A percentile compares a stretch with the other conserved stretches of the same genome.
These are phyloP conservation scores for Hypoxylon sp. DNA, from an alignment of 2,329 filamentous ascomycete species.

Conservation along the genomic window DNA sequence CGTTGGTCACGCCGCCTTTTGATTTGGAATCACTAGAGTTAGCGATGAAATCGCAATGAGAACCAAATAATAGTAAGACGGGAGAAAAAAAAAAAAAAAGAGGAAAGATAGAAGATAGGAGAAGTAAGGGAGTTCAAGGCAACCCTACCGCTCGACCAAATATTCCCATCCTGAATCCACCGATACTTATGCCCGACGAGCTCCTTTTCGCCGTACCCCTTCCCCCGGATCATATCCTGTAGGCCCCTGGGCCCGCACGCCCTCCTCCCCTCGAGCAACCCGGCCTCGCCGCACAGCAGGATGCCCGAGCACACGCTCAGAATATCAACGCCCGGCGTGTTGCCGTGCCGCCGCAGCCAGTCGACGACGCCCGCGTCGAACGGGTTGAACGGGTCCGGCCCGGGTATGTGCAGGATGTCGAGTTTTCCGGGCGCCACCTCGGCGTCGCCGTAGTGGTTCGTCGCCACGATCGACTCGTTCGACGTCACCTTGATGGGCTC, in stretches of 20 bases:
- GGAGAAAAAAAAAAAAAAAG: neutral
- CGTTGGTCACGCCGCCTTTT: slow-evolving; percentile 66
- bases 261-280: slow-evolving; percentile 59
- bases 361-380: slow-evolving; percentile 53
- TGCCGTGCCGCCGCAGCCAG: slow-evolving; percentile 59
- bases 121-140: too few species aligned
- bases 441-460: slow-evolving; percentile 58
- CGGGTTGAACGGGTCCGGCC: slow-evolving; percentile 56
- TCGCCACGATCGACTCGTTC: slow-evolving; percentile 53
- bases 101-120: slow-evolving; percentile 9
- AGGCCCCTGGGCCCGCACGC: slow-evolving; percentile 61
- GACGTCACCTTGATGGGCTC: slow-evolving; percentile 58
- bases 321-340: slow-evolving; percentile 57
- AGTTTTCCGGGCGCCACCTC: slow-evolving; percentile 63
- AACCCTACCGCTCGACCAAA: slow-evolving; percentile 65
- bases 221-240: slow-evolving; percentile 54
- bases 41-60: neutral
- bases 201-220: slow-evolving; percentile 54
- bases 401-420: slow-evolving; percentile 64
- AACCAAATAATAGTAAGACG: neutral
- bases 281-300: slow-evolving; percentile 61
- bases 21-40: neutral
- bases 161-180: slow-evolving; percentile 65
- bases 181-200: slow-evolving; percentile 61
- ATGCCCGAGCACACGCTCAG: slow-evolving; percentile 65